A percentile compares a stretch with the other conserved stretches of the same genome.
Evolutionary conservation across 805 yeast genomes (phyloP).

Genomic region (Cyberlindnera misumaiensis): DNA sequence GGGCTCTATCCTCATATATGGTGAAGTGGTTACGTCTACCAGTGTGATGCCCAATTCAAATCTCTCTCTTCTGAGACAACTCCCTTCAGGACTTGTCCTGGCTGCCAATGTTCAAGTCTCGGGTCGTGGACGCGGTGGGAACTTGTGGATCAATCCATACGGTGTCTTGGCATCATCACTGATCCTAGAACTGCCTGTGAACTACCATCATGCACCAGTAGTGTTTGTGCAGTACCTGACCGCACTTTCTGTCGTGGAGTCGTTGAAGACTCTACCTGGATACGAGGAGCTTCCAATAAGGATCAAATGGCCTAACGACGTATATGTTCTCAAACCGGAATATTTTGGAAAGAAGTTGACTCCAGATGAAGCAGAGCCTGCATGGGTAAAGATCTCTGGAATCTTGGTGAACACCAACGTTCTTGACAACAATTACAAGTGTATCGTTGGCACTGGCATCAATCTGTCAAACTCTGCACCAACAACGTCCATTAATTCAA

Average conservation of each 20-base stretch:
- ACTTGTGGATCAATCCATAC: conserved; percentile 89
- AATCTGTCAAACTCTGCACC: conserved; percentile 85
- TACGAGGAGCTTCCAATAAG: conserved; percentile 72
- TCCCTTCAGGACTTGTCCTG: conserved; percentile 64
- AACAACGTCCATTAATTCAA: conserved; percentile 76
- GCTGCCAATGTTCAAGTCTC: conserved; percentile 79
- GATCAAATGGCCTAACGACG: conserved; percentile 96
- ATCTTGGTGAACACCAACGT: conserved; percentile 75
- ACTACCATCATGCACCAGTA: conserved; percentile 46
- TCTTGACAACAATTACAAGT: conserved; percentile 48
- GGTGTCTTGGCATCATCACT: conserved; percentile 86
- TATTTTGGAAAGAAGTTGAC: conserved; percentile 33
- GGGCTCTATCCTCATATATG: conserved; percentile 66
- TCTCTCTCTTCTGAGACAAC: conserved; percentile 42
- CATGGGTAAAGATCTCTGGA: conserved; percentile 76
- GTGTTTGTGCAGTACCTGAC: conserved; percentile 85
- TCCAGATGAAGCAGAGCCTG: conserved; percentile 42
- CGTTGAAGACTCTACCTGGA: conserved; percentile 51
- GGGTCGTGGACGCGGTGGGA: conserved; percentile 94
- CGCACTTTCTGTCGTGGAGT: conserved; percentile 76
- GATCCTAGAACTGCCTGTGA: conserved; percentile 46
- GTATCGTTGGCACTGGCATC: conserved; percentile 83
- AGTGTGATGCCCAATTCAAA: conserved; percentile 72
- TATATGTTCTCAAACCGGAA: conserved; percentile 69
- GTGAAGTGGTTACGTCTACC: conserved; percentile 89